Evolutionary conservation across 1,284 basidiomycete genomes (phyloP).

Genomic region (Fomitopsis palustris): DNA sequence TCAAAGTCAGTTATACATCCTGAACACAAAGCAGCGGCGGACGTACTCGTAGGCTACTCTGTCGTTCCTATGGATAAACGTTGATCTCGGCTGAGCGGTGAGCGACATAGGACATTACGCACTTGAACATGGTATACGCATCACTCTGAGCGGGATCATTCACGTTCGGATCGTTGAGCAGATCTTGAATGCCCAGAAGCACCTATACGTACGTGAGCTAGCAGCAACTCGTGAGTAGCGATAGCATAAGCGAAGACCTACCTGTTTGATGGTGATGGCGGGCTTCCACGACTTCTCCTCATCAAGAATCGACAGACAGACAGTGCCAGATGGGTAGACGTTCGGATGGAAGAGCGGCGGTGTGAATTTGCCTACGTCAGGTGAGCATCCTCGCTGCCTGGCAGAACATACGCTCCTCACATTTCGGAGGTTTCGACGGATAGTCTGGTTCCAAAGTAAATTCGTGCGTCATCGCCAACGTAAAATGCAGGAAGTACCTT

Average conservation of each 20-base stretch:
- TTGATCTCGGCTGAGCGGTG: slow-evolving; percentile 1
- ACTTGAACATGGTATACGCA: slow-evolving; percentile 98
- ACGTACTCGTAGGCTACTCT: slow-evolving; percentile 85
- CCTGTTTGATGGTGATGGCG: slow-evolving; percentile 98
- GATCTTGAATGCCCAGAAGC: slow-evolving; percentile 91
- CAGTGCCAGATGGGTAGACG: slow-evolving; percentile 98
- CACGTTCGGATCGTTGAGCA: slow-evolving; percentile 92
- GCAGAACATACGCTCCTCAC: slow-evolving; percentile 39
- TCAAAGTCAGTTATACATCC: slow-evolving; percentile 5
- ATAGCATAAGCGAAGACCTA: slow-evolving; percentile 29
- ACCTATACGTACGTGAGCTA: slow-evolving; percentile 53
- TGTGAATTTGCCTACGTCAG: slow-evolving; percentile 83
- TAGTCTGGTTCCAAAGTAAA: slow-evolving; percentile 58
- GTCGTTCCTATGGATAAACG: slow-evolving; percentile 65
- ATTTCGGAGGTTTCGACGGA: slow-evolving; percentile 94
- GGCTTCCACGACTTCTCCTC: slow-evolving; percentile 99
- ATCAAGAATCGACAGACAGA: slow-evolving; percentile 96
- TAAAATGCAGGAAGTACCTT: slow-evolving; percentile 52
- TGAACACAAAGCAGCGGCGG: neutral
- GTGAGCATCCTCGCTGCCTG: slow-evolving; percentile 11
- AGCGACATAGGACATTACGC: slow-evolving; percentile 28
- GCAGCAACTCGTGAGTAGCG: neutral
- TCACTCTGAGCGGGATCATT: slow-evolving; percentile 96
- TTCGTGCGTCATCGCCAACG: slow-evolving; percentile 12
- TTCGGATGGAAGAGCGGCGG: slow-evolving; percentile 98